phyloP scores from a whole-genome alignment of 169 alveolate genomes.

The Plasmodium relictum region DNA sequence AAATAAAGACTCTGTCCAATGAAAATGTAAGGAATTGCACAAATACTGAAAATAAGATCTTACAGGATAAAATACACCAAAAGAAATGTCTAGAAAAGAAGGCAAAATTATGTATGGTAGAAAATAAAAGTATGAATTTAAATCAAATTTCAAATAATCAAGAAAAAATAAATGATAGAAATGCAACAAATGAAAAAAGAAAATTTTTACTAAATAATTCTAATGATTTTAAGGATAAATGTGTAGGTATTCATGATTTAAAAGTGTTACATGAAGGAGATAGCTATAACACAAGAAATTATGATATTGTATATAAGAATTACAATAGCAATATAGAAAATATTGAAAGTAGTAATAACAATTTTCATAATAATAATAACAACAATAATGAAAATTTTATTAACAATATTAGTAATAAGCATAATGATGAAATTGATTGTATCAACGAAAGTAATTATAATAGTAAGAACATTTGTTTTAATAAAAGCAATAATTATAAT shows the following conservation, averaged over 20 bases:
- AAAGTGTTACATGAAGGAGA: neutral
- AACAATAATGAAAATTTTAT: neutral
- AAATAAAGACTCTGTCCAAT: neutral
- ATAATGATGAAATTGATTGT: neutral
- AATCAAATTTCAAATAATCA: neutral
- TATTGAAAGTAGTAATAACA: neutral
- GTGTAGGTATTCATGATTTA: neutral
- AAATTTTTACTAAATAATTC: neutral
- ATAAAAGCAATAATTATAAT: neutral
- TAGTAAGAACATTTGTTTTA: no score
- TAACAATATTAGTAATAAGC: neutral
- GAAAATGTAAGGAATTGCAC: neutral
- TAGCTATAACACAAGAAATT: neutral
- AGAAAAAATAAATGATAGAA: neutral
- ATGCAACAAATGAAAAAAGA: neutral
- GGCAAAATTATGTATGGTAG: slow-evolving; percentile 1
- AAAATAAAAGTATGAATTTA: neutral
- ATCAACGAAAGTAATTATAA: neutral
- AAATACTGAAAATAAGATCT: neutral
- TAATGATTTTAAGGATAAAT: neutral
- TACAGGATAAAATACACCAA: neutral
- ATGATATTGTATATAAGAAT: neutral
- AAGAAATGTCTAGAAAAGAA: slow-evolving; percentile 5
- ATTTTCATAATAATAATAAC: neutral
- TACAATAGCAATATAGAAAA: neutral